phyloP scores from a whole-genome alignment of 2,329 filamentous ascomycete species.

The Scedosporium dehoogii region DNA sequence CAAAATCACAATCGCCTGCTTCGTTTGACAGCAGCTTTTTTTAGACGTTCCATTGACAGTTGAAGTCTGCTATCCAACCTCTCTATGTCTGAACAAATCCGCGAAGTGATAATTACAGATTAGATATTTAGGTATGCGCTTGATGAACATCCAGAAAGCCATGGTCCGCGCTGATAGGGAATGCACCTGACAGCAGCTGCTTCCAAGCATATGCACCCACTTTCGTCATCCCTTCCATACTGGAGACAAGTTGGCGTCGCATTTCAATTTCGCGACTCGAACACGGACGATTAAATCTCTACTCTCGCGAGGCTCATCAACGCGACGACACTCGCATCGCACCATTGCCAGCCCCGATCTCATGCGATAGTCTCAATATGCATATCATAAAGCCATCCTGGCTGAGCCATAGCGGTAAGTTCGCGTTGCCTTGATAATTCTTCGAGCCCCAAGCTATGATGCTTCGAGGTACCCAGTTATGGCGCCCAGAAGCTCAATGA shows the following conservation, averaged over 20 bases:
- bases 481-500: conserved; percentile 27
- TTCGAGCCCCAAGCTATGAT: conserved; percentile 13
- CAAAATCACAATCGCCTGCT: too few species aligned
- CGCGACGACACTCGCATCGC: background rate
- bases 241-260: background rate
- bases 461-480: conserved; percentile 4
- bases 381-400: conserved; percentile 90
- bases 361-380: conserved; percentile 36
- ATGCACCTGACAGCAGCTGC: background rate
- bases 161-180: background rate
- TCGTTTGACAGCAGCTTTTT: too few species aligned
- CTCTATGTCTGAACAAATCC: too few species aligned
- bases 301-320: background rate
- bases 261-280: conserved; percentile 1
- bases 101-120: too few species aligned
- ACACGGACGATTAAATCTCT: background rate
- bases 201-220: background rate
- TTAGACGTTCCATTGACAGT: too few species aligned
- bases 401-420: conserved; percentile 74
- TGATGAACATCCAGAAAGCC: too few species aligned
- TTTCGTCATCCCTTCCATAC: background rate
- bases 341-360: background rate
- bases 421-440: background rate
- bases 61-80: too few species aligned
- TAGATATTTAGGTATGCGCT: too few species aligned